Evolutionary conservation across 768 basidiomycete genomes (phyloP), one percentile per base, ranked within the genome.

Genomic region (Serpula lacrymans): DNA sequence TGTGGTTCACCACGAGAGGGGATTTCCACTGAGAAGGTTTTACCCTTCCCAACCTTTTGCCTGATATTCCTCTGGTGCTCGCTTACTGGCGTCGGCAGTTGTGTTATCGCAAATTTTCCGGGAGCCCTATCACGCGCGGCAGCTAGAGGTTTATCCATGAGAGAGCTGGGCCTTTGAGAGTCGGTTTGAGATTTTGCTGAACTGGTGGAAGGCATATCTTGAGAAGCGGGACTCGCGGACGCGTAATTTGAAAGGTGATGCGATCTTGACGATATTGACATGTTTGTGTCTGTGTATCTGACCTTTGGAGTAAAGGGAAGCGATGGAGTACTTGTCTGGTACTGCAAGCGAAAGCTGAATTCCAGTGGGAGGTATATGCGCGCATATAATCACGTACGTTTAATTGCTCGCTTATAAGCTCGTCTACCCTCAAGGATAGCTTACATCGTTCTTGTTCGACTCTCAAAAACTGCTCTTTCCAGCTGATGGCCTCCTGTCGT

Each of bases 401-500:
- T 20, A 71, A 55, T 30, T 68, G 68, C 37, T 78, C 77, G 4
- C 73, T 58, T 7, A 81, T 56, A 2, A 84, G 69, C 39, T 83
- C 80, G 32, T 82, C 79, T 8, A 82, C 55, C 29, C 77, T 69
- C 4, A 72, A 70, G 6, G 77, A 67, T 10, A 86, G 70, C 5
- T 70, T 68, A 22, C 71, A 74, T 41, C 84, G 73, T 42, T 87
- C 83, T 41, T 80, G 70, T 46, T 88, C 84, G 32, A 85, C 82
- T 12, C 84, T 77, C 26, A 81, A 64, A 57, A 85, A 88, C 50
- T 86, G 84, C 16, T 85, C 84, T 57, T 88, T 87, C 86, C 86
- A 88, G 50, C 82, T 82, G 39, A 70, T 68, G 0, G 84, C 75
- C 45, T 74, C 71, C 22, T 62, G 63, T 34, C 69, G 62, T 8